Evolutionary conservation across 768 basidiomycete species (phyloP), one percentile per base, ranked within the genome.

Genomic region (Daedaleopsis sinensis): DNA sequence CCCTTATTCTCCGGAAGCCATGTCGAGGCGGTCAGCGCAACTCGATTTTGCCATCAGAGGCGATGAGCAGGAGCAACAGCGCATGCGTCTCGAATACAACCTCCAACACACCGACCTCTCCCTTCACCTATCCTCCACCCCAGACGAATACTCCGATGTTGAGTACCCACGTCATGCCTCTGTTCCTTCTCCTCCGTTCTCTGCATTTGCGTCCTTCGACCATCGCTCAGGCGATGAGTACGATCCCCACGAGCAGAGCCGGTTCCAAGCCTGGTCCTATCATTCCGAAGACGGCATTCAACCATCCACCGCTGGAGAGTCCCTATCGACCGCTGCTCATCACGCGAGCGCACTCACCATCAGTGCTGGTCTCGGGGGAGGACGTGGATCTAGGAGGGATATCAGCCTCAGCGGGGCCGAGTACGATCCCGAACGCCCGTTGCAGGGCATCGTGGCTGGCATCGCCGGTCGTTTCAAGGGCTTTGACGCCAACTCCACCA

Each of bases 321-420:
- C 90, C 0, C 73, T 93, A 60, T 94, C 92, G 0, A 96, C 94
- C 0, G 86, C 85, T 10, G 92, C 88, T 1, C 95, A 97, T 73
- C 95, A 97, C 74, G 94, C 93, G 24, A 93, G 90, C 64, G 93
- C 86, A 2, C 78, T 96, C 55, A 96, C 95, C 0, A 80, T 97
- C 18, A 90, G 84, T 55, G 92, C 93, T 4, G 94, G 95, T 0
- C 81, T 96, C 11, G 87, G 83, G 39, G 80, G 79, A 2, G 57
- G 58, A 5, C 79, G 85, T 3, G 77, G 81, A 5, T 75, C 72
- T 19, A 77, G 80, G 50, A 77, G 87, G 59, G 87, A 90, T 66
- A 67, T 77, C 18, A 81, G 86, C 66, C 69, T 90, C 54, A 90
- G 87, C 71, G 90, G 87, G 42, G 88, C 88, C 44, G 93, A 94